Evolutionary conservation across 768 basidiomycete species (phyloP).

Genomic region (Megacollybia marginata): DNA sequence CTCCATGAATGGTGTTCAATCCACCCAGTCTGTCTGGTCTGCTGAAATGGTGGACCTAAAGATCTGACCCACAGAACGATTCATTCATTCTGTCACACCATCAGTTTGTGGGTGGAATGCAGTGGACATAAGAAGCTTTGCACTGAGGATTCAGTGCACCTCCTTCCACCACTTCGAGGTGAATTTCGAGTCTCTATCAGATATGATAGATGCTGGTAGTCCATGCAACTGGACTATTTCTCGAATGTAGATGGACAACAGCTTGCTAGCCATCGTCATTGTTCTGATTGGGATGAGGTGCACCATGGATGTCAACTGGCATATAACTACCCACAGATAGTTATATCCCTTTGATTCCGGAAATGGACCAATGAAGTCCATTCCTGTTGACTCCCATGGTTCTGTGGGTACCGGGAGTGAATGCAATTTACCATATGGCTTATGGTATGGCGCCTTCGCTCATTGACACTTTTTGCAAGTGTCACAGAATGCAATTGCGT

Average conservation of each 20-base stretch:
- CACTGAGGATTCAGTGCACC: slow-evolving; percentile 10
- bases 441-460: not conserved
- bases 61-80: slow-evolving; percentile 9
- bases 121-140: slow-evolving; percentile 15
- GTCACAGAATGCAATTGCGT: not conserved
- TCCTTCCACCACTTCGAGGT: slow-evolving; percentile 19
- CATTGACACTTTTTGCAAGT: not conserved
- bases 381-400: slow-evolving; percentile 15
- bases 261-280: not conserved
- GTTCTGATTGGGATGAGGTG: slow-evolving; percentile 12
- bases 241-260: slow-evolving; percentile 6
- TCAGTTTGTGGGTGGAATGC: slow-evolving; percentile 26
- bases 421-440: not conserved
- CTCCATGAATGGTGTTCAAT: slow-evolving; percentile 5
- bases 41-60: slow-evolving; percentile 4
- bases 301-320: slow-evolving; percentile 8
- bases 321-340: slow-evolving; percentile 15
- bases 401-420: not conserved
- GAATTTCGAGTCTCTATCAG: slow-evolving; percentile 20
- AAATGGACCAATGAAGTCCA: slow-evolving; percentile 20
- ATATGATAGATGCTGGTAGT: slow-evolving; percentile 11
- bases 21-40: slow-evolving; percentile 13
- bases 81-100: slow-evolving; percentile 16
- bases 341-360: slow-evolving; percentile 10
- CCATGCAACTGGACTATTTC: slow-evolving; percentile 11